These are phyloP conservation scores for Talaromyces sp. DNA, from an alignment of 2,329 filamentous ascomycete genomes.

Conservation along the genomic window DNA sequence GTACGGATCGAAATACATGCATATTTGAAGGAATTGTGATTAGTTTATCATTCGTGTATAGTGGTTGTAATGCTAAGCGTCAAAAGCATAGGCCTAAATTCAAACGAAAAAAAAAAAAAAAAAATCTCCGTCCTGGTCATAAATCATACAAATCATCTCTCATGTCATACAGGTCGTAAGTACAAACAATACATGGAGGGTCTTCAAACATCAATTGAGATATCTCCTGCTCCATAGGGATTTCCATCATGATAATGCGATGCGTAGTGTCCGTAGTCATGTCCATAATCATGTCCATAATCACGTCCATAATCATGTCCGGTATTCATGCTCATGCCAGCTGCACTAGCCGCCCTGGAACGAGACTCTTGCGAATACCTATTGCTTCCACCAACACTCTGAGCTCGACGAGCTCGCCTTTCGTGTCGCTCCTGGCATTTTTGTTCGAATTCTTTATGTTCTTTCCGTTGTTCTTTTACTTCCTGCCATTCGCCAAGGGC, in stretches of 20 bases:
- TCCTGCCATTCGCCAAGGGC: conserved; percentile 66
- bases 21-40: not conserved
- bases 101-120: not conserved
- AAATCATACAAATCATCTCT: conserved; percentile 13
- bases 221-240: conserved; percentile 9
- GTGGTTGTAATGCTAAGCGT: not conserved
- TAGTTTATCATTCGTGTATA: not conserved
- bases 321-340: conserved; percentile 12
- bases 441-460: conserved; percentile 51
- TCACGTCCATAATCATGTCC: conserved; percentile 7
- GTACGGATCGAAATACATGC: no score
- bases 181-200: not conserved
- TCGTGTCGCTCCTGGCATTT: conserved; percentile 42
- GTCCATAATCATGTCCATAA: not conserved
- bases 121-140: conserved; percentile 1
- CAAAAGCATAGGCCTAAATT: not conserved
- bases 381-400: conserved; percentile 11
- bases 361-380: conserved; percentile 5
- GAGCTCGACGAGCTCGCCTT: conserved; percentile 41
- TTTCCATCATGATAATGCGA: conserved; percentile 16
- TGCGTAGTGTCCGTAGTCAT: conserved; percentile 8
- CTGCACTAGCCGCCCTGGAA: conserved; percentile 13
- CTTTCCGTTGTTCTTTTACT: conserved; percentile 59
- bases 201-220: conserved; percentile 12
- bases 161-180: conserved; percentile 5